Base-by-base conservation (phyloP, 75 land plant species). In the Pinus taeda region DNA sequence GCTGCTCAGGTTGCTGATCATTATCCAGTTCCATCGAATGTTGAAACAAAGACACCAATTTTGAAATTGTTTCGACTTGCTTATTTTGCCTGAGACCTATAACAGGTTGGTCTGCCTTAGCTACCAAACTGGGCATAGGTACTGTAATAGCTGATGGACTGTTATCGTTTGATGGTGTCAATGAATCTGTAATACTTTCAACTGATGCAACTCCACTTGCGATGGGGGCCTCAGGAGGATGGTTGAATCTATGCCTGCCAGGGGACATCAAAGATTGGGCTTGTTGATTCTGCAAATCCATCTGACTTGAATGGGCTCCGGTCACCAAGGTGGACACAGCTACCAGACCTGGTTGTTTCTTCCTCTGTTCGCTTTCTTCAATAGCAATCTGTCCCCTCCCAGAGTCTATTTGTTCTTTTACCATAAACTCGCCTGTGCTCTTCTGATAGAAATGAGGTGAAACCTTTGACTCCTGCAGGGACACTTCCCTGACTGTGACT, bases 191-290 rank as follows among this genome's bases (percentile, higher is more conserved):
- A 60, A 85, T 87, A 77, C 91, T 93, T 15, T 84, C 85, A 24
- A 90, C 93, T 49, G 95, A 93, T 17, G 84, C 92, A 61, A 88
- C 90, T 71, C 83, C 92, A 66, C 82, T 79, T 17, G 83, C 75
- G 22, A 82, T 76, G 59, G 76, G 79, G 59, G 80, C 83, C 79
- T 87, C 92, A 12, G 90, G 82, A 42, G 90, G 80, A 55, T 94
- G 87, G 76, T 82, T 89, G 64, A 88, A 55, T 78, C 89, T 88
- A 15, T 92, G 81, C 64, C 91, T 85, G 64, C 67, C 83, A 75
- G 78, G 63, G 39, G 59, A 60, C 45, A 87, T 79, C 1, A 77
- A 59, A 49, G 89, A 90, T 15, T 83, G 81, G 33, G 36, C 75
- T 39, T 85, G 87, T 60, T 84, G 76, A 13, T 85, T 88, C 70